These are phyloP conservation scores for Podospora anserina DNA, from an alignment of 495 filamentous ascomycete genomes.

Conservation along the genomic window DNA sequence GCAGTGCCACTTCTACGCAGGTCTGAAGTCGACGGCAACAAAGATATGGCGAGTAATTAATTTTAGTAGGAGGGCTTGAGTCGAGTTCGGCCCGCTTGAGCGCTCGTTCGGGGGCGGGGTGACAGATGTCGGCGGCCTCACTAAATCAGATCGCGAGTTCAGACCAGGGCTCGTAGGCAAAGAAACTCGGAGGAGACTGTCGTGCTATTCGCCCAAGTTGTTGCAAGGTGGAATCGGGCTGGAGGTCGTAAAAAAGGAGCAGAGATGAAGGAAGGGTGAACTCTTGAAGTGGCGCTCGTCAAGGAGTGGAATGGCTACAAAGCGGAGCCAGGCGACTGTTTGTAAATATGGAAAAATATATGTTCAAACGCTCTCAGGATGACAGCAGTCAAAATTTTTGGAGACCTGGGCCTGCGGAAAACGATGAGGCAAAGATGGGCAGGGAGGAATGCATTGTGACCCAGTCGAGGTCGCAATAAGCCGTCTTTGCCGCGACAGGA, in stretches of 20 bases:
- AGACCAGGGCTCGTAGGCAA: background rate
- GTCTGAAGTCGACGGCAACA: background rate
- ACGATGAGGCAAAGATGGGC: background rate
- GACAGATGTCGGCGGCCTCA: background rate
- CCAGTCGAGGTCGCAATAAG: slow-evolving; percentile 1
- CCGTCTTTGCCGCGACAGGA: slow-evolving; percentile 7
- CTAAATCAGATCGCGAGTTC: background rate
- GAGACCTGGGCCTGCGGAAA: background rate
- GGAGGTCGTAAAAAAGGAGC: background rate
- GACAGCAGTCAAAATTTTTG: background rate
- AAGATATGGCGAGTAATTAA: background rate
- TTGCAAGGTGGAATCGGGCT: background rate
- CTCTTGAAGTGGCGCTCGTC: slow-evolving; percentile 1
- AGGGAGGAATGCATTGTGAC: slow-evolving; percentile 3
- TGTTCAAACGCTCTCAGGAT: background rate
- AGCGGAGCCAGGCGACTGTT: background rate
- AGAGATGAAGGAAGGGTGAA: background rate
- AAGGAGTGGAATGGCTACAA: slow-evolving; percentile 2
- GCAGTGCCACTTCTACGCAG: background rate
- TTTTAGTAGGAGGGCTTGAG: background rate
- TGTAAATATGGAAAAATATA: background rate
- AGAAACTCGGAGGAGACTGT: background rate
- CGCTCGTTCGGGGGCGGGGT: background rate
- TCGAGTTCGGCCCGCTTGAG: background rate
- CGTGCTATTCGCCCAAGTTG: background rate